phyloP scores from a whole-genome alignment of 805 yeast genomes.

The Cyberlindnera sargentensis region DNA sequence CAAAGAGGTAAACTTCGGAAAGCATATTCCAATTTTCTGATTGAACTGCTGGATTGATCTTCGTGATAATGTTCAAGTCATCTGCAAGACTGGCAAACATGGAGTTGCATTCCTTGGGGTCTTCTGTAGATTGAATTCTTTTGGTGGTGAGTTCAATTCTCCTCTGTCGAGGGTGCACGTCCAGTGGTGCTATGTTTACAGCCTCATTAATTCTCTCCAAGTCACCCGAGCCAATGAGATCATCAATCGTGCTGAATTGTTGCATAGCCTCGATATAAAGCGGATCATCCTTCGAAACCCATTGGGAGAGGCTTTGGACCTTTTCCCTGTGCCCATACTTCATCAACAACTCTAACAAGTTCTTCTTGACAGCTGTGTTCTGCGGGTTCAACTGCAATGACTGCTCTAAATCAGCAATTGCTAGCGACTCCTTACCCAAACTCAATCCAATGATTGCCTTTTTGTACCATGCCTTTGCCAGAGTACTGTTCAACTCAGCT shows the following conservation, averaged over 20 bases:
- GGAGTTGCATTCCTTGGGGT: conserved; percentile 15
- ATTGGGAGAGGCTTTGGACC: conserved; percentile 13
- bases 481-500: conserved; percentile 4
- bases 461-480: conserved; percentile 47
- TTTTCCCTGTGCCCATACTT: conserved; percentile 45
- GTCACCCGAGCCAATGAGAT: conserved; percentile 22
- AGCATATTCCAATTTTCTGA: conserved; percentile 24
- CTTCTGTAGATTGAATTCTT: conserved; percentile 9
- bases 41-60: conserved; percentile 21
- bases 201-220: conserved; percentile 27
- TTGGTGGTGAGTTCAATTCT: conserved; percentile 26
- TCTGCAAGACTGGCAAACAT: conserved; percentile 18
- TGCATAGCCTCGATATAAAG: conserved; percentile 12
- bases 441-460: conserved; percentile 56
- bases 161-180: conserved; percentile 27
- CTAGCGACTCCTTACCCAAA: conserved; percentile 44
- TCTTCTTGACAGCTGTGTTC: conserved; percentile 41
- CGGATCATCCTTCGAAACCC: conserved; percentile 7
- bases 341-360: conserved; percentile 41
- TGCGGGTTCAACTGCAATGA: conserved; percentile 37
- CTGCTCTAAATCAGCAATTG: conserved; percentile 44
- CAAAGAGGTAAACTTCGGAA: conserved; percentile 39
- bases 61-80: conserved; percentile 23
- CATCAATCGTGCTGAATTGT: conserved; percentile 13
- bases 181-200: conserved; percentile 37